Evolutionary conservation across 805 yeast species (phyloP).

Genomic region (Scheffersomyces ergatensis): DNA sequence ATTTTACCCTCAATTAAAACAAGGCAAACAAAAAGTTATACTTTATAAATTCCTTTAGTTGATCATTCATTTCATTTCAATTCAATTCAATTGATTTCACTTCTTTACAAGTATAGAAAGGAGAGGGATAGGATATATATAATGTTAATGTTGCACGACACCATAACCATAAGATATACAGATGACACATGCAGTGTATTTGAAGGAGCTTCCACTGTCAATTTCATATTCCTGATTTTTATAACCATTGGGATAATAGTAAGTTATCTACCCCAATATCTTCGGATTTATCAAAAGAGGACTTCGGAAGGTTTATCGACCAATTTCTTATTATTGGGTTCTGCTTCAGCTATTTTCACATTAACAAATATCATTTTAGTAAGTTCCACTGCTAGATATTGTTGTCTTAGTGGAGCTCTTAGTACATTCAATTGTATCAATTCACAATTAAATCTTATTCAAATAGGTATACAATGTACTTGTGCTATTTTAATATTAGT

Average conservation of each 20-base stretch:
- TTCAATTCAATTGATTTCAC: too few relatives aligned
- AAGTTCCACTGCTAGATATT: conserved; percentile 57
- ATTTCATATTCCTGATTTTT: conserved; percentile 47
- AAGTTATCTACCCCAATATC: conserved; percentile 77
- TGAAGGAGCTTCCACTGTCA: conserved; percentile 48
- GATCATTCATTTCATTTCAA: too few relatives aligned
- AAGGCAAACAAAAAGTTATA: too few relatives aligned
- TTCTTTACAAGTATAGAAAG: too few relatives aligned
- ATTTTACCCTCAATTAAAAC: too few relatives aligned
- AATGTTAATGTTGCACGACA: too few relatives aligned
- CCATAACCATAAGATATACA: too few relatives aligned
- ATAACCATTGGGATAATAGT: conserved; percentile 66
- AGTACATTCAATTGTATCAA: conserved; percentile 58
- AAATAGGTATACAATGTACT: conserved; percentile 60
- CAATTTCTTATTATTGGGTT: conserved; percentile 65
- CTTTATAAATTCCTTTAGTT: too few relatives aligned
- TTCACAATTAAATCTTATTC: conserved; percentile 64
- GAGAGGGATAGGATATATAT: too few relatives aligned
- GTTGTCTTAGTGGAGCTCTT: conserved; percentile 51
- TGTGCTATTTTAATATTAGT: conserved; percentile 59
- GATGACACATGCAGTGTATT: conserved; percentile 35
- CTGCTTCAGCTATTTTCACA: conserved; percentile 66
- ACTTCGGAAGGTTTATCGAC: conserved; percentile 81
- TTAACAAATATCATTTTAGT: conserved; percentile 64
- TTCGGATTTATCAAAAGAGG: conserved; percentile 51